Evolutionary conservation across 2,329 filamentous ascomycete species (phyloP), one percentile per base, ranked within the genome.

Genomic region (Colletotrichum eleusines): DNA sequence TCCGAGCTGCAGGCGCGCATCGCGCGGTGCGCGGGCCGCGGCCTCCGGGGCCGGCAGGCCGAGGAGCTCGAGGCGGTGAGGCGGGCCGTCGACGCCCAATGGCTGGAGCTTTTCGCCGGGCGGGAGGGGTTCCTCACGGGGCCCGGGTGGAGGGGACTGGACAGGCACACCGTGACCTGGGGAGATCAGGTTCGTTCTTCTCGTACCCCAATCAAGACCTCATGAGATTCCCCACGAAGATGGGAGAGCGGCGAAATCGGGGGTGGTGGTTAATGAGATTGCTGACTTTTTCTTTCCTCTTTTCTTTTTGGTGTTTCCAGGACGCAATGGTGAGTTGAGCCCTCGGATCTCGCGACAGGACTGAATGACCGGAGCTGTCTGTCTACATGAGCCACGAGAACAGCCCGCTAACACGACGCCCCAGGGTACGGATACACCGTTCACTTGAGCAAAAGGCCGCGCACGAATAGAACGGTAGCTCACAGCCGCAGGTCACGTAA

Each of bases 71-170:
- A 61, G 51, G 58, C 53, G n/a, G 42, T 73, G 54, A 54, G 33
- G 59, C 23, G 60, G 62, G 44, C 63, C 26, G 54, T 72, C 12
- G 59, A 70, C 58, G 67, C 69, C 3, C 73, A 94, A 73, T 96
- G 94, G 94, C 84, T 92, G 53, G 88, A 89, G 74, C 81, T 96
- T 67, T 81, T 92, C 38, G 92, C 91, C 0, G 93, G 92, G 0
- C 90, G 89, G 68, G 92, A 95, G 76, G 93, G 94, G 0, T 97
- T 90, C 78, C 80, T 96, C 73, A 92, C 90, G 0, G 87, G 84
- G 14, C 67, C 70, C 51, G 84, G 86, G 70, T 85, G 87, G 74
- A 84, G 89, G 61, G 88, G 92, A 0, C 77, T 95, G 42, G 88
- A 89, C 73, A 83, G 86, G 63, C 90, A 93, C 71, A 85, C 86